phyloP scores from a whole-genome alignment of 345 rosid species.

The Eucalyptus cladocalyx region DNA sequence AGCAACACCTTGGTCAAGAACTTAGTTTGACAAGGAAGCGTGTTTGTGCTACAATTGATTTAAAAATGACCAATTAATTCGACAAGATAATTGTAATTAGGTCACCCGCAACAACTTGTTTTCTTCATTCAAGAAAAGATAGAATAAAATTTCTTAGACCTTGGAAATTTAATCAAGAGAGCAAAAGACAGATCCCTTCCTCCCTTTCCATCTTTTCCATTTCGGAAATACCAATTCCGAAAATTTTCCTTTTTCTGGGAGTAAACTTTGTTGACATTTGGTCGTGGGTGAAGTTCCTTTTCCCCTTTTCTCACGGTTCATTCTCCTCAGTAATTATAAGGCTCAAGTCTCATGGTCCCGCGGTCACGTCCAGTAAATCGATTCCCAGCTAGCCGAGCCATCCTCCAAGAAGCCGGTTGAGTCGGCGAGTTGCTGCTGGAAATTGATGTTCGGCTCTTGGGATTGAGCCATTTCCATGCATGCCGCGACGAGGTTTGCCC shows the following conservation, averaged over 20 bases:
- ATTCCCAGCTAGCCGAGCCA: neutral
- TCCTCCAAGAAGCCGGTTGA: neutral
- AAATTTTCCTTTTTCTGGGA: neutral
- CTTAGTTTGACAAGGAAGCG: neutral
- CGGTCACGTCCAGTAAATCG: neutral
- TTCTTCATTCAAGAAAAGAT: neutral
- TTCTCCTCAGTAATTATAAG: neutral
- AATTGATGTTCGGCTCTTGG: neutral
- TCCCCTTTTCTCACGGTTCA: neutral
- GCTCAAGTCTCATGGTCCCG: neutral
- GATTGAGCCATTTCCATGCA: conserved; percentile 24
- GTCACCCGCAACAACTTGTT: neutral
- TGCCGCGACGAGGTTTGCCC: conserved; percentile 12
- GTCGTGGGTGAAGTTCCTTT: neutral
- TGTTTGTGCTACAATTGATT: neutral
- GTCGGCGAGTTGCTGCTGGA: neutral
- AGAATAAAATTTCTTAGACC: neutral
- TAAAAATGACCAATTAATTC: neutral
- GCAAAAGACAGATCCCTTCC: neutral
- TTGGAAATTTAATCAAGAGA: neutral
- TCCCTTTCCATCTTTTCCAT: neutral
- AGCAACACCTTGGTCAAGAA: neutral
- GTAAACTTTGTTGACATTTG: neutral
- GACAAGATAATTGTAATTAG: neutral
- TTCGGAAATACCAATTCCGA: neutral